Evolutionary conservation across 352 stramenopile genomes (phyloP).

Genomic region (Phytopythium delawarense): DNA sequence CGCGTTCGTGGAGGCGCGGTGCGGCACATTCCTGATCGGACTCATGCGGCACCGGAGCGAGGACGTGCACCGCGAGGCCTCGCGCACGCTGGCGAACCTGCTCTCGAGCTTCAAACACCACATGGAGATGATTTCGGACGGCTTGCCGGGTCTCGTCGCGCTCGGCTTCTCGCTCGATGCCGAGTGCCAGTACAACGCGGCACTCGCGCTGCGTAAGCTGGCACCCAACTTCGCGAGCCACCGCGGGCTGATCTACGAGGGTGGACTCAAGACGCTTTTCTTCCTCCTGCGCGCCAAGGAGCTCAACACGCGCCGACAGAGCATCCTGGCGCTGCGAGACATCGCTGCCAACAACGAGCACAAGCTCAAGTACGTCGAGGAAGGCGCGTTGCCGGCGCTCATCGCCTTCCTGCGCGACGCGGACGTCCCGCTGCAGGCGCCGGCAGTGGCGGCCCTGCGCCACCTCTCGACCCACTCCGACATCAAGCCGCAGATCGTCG

Average conservation of each 20-base stretch:
- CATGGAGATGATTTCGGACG: conserved; percentile 87
- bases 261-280: conserved; percentile 90
- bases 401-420: conserved; percentile 87
- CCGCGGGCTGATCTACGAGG: conserved; percentile 76
- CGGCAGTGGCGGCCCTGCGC: conserved; percentile 87
- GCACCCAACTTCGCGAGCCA: conserved; percentile 90
- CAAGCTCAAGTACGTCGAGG: conserved; percentile 81
- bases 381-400: conserved; percentile 86
- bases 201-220: conserved; percentile 94
- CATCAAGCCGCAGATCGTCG: conserved; percentile 88
- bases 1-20: conserved; percentile 72
- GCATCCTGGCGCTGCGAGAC: conserved; percentile 87
- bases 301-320: conserved; percentile 90
- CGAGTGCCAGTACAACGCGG: conserved; percentile 95
- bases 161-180: conserved; percentile 87
- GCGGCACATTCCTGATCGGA: conserved; percentile 67
- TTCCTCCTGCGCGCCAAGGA: conserved; percentile 89
- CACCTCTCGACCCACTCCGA: conserved; percentile 84
- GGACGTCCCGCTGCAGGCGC: conserved; percentile 86
- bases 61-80: conserved; percentile 94
- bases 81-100: conserved; percentile 91
- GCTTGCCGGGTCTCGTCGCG: conserved; percentile 87
- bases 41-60: conserved; percentile 84
- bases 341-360: conserved; percentile 87
- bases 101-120: conserved; percentile 93